phyloP scores from a whole-genome alignment of 441 rosid genomes.

The Adansonia rubrostipa region DNA sequence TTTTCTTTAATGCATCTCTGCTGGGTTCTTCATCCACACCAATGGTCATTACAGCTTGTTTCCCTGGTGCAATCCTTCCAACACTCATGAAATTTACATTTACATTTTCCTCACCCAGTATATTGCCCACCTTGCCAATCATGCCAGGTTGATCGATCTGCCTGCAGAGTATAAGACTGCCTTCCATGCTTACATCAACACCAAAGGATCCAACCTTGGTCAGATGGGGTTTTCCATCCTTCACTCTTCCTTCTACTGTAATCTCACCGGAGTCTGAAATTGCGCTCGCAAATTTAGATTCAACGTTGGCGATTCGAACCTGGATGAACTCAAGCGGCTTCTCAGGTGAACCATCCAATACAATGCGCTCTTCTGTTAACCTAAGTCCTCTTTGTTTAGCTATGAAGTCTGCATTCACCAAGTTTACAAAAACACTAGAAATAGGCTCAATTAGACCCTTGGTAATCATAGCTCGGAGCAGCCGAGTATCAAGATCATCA shows the following conservation, averaged over 20 bases:
- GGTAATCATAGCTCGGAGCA: constrained; percentile 64
- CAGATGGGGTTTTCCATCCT: constrained; percentile 59
- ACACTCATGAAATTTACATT: constrained; percentile 41
- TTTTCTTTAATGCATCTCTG: constrained; percentile 48
- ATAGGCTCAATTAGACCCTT: constrained; percentile 68
- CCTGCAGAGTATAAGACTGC: constrained; percentile 27
- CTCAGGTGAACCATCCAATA: constrained; percentile 57
- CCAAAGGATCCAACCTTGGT: constrained; percentile 59
- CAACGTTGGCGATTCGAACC: constrained; percentile 57
- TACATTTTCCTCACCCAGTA: constrained; percentile 58
- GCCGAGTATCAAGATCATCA: constrained; percentile 69
- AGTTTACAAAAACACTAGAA: constrained; percentile 56
- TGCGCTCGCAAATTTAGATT: constrained; percentile 66
- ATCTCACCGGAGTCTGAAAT: constrained; percentile 49
- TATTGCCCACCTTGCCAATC: constrained; percentile 60
- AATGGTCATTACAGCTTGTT: constrained; percentile 65
- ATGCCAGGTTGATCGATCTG: constrained; percentile 72
- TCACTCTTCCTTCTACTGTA: constrained; percentile 56
- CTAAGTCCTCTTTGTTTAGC: constrained; percentile 69
- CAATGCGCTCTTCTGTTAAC: constrained; percentile 55
- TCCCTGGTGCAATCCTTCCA: constrained; percentile 11
- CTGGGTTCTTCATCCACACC: constrained; percentile 71
- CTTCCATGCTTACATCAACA: constrained; percentile 75
- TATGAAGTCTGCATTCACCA: constrained; percentile 64
- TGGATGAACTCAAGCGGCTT: constrained; percentile 57